phyloP scores from a whole-genome alignment of 2,329 filamentous ascomycete genomes.

The Harringtonia lauricola region DNA sequence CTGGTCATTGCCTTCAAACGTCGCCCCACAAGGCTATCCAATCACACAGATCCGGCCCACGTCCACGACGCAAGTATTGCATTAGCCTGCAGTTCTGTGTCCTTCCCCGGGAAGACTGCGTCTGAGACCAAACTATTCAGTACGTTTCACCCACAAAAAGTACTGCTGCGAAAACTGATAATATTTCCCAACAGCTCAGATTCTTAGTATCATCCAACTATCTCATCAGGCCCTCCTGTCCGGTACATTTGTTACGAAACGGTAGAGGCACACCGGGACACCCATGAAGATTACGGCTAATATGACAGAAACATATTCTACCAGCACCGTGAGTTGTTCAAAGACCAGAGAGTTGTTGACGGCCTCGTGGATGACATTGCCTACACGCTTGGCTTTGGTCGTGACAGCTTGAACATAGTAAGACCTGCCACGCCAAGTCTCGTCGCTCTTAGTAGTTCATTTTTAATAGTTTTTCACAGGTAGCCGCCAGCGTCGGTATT shows the following conservation, averaged over 20 bases:
- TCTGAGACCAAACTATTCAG: slow-evolving; percentile 42
- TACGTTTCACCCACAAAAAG: slow-evolving; percentile 17
- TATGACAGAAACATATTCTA: slow-evolving; percentile 69
- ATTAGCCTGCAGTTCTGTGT: neutral
- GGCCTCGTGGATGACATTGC: slow-evolving; percentile 64
- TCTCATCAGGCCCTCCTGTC: slow-evolving; percentile 47
- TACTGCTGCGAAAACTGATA: neutral
- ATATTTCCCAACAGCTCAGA: slow-evolving; percentile 31
- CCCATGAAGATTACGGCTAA: too few relatives aligned
- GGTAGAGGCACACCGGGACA: too few relatives aligned
- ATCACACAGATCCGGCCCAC: too few relatives aligned
- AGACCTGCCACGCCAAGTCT: slow-evolving; percentile 12
- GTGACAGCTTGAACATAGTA: slow-evolving; percentile 61
- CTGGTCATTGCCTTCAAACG: slow-evolving; percentile 36
- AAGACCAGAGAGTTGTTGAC: slow-evolving; percentile 57
- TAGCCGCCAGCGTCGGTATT: slow-evolving; percentile 64
- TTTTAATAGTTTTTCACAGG: slow-evolving; percentile 28
- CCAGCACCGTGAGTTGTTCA: slow-evolving; percentile 61
- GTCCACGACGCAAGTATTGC: too few relatives aligned
- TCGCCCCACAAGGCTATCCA: slow-evolving; percentile 8
- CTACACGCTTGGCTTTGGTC: slow-evolving; percentile 52
- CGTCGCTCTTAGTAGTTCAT: neutral
- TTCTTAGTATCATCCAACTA: slow-evolving; percentile 47
- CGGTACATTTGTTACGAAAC: slow-evolving; percentile 48
- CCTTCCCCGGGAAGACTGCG: slow-evolving; percentile 36